phyloP scores from a whole-genome alignment of 2,329 filamentous ascomycete species.

The Lachnellula cervina region DNA sequence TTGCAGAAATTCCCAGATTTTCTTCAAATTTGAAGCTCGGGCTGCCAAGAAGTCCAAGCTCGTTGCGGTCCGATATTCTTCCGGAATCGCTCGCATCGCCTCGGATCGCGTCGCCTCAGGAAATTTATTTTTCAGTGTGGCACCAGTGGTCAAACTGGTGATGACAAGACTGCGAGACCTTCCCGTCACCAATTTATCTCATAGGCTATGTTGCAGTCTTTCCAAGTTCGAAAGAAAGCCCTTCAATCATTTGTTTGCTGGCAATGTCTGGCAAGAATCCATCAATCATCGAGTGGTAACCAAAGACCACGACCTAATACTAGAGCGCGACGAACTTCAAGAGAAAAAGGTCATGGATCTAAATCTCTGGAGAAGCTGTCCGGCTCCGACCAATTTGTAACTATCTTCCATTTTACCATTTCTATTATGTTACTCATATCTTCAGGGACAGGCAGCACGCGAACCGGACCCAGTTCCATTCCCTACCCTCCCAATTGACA shows the following conservation, averaged over 20 bases:
- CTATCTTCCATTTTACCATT: neutral
- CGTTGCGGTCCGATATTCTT: neutral
- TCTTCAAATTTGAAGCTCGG: neutral
- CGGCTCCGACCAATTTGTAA: neutral
- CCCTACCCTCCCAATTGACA: neutral
- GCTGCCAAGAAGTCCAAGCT: neutral
- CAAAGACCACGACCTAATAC: neutral
- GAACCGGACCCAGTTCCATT: neutral
- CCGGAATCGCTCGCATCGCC: neutral
- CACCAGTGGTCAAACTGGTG: neutral
- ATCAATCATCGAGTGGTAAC: neutral
- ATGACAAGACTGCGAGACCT: too few species aligned
- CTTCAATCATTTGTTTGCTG: constrained; percentile 22
- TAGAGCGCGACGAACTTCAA: neutral
- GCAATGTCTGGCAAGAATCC: constrained; percentile 21
- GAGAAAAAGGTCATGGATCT: neutral
- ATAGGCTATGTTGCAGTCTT: constrained; percentile 21
- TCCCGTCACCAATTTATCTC: too few species aligned
- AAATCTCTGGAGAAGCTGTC: neutral
- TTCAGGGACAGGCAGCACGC: neutral
- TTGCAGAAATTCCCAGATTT: neutral
- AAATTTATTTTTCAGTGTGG: constrained; percentile 2
- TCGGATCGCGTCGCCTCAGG: constrained; percentile 6
- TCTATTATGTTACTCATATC: neutral
- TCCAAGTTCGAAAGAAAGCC: constrained; percentile 8